Evolutionary conservation across 2,329 filamentous ascomycete genomes (phyloP).

Genomic region (Hysterium pulicare): DNA sequence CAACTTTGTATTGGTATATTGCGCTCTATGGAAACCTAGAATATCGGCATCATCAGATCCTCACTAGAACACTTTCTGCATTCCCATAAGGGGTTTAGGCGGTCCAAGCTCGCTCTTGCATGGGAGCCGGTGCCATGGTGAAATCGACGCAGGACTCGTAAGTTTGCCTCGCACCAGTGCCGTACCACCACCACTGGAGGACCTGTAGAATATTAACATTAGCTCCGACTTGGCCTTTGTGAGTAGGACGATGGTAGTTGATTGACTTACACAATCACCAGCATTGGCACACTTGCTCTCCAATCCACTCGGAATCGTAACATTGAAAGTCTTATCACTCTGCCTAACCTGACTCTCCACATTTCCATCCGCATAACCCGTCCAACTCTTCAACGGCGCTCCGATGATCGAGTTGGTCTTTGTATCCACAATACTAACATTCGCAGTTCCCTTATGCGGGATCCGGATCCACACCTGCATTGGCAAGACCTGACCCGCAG

Average conservation of each 20-base stretch:
- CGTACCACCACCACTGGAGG: slow-evolving; percentile 25
- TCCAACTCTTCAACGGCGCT: slow-evolving; percentile 49
- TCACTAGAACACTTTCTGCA: no score
- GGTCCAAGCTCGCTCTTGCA: neutral
- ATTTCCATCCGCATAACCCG: slow-evolving; percentile 25
- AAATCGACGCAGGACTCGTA: slow-evolving; percentile 62
- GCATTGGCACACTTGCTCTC: slow-evolving; percentile 42
- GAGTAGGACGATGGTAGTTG: no score
- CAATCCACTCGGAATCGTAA: slow-evolving; percentile 51
- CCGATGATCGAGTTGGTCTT: slow-evolving; percentile 53
- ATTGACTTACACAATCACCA: slow-evolving; percentile 43
- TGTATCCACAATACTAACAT: slow-evolving; percentile 59
- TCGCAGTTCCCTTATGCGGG: slow-evolving; percentile 54
- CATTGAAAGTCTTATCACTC: slow-evolving; percentile 45
- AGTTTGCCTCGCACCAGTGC: slow-evolving; percentile 59
- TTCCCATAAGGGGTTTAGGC: neutral
- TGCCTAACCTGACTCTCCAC: slow-evolving; percentile 30
- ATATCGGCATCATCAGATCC: no score
- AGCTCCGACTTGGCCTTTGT: no score
- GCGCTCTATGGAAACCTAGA: no score
- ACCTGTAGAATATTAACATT: slow-evolving; percentile 18
- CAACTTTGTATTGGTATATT: no score
- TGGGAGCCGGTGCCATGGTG: slow-evolving; percentile 21
- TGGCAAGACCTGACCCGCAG: slow-evolving; percentile 43
- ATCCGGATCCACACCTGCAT: slow-evolving; percentile 47